These are phyloP conservation scores for Diutina sp. DNA, from an alignment of 1,139 yeast genomes.

Conservation along the genomic window DNA sequence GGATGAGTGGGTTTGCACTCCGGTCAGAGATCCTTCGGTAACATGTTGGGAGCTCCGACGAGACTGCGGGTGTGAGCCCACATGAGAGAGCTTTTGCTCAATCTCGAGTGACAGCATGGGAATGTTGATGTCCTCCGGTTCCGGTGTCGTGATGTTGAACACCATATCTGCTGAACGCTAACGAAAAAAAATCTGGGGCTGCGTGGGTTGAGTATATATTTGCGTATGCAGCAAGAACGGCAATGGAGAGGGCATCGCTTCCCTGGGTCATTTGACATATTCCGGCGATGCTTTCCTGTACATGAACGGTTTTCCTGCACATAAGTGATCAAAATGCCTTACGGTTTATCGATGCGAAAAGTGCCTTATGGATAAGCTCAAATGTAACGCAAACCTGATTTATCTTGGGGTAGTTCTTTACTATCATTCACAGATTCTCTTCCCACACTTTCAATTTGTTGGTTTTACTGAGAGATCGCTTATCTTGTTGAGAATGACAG, in stretches of 20 bases:
- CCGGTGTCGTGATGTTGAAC: not conserved
- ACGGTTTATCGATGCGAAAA: not conserved
- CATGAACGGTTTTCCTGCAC: not conserved
- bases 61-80: not conserved
- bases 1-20: not conserved
- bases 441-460: not conserved
- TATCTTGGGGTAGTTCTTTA: not conserved
- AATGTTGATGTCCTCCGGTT: not conserved
- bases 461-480: no score
- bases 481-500: no score
- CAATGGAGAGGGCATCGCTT: not conserved
- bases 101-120: not conserved
- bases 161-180: not conserved
- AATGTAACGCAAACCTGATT: not conserved
- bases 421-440: not conserved
- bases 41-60: not conserved
- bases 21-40: not conserved
- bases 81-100: not conserved
- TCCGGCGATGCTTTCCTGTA: not conserved
- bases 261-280: not conserved
- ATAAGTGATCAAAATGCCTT: not conserved
- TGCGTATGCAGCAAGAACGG: not conserved
- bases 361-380: not conserved
- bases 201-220: not conserved
- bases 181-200: not conserved